These are phyloP conservation scores for Microsporum ferrugineum DNA, from an alignment of 2,329 filamentous ascomycete species.

Conservation along the genomic window DNA sequence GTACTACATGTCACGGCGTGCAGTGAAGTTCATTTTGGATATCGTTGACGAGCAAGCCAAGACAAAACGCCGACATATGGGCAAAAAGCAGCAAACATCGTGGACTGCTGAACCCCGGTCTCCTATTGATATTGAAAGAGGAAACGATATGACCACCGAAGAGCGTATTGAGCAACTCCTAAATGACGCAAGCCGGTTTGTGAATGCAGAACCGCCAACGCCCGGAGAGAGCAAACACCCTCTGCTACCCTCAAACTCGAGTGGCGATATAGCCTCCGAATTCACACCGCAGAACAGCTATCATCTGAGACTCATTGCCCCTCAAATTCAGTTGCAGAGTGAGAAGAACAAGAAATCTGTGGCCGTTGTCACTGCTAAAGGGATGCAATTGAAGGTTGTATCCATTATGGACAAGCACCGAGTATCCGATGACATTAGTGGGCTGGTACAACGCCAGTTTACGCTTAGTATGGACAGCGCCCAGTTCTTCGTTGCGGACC, in stretches of 20 bases:
- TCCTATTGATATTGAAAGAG: conserved; percentile 33
- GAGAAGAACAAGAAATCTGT: conserved; percentile 96
- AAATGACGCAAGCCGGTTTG: conserved; percentile 71
- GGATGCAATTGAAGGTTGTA: conserved; percentile 95
- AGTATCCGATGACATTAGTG: conserved; percentile 83
- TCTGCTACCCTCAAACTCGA: conserved; percentile 40
- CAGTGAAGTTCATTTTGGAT: conserved; percentile 95
- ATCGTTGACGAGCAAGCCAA: conserved; percentile 91
- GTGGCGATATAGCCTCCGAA: conserved; percentile 69
- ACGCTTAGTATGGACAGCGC: conserved; percentile 92
- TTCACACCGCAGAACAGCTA: conserved; percentile 90
- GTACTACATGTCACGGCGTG: conserved; percentile 90
- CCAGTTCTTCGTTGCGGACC: conserved; percentile 94
- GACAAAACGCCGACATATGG: conserved; percentile 42
- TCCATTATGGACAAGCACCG: conserved; percentile 97
- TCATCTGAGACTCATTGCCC: conserved; percentile 86
- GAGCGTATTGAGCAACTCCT: conserved; percentile 78
- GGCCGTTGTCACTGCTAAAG: conserved; percentile 91
- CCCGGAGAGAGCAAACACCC: conserved; percentile 21
- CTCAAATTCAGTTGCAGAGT: conserved; percentile 95
- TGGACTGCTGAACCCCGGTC: background rate
- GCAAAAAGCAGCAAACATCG: conserved; percentile 13
- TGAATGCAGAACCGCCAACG: conserved; percentile 55
- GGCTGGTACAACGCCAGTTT: conserved; percentile 88
- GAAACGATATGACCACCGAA: conserved; percentile 59